Evolutionary conservation across 1,284 basidiomycete genomes (phyloP).

Genomic region (Pseudozyma hubeiensis): DNA sequence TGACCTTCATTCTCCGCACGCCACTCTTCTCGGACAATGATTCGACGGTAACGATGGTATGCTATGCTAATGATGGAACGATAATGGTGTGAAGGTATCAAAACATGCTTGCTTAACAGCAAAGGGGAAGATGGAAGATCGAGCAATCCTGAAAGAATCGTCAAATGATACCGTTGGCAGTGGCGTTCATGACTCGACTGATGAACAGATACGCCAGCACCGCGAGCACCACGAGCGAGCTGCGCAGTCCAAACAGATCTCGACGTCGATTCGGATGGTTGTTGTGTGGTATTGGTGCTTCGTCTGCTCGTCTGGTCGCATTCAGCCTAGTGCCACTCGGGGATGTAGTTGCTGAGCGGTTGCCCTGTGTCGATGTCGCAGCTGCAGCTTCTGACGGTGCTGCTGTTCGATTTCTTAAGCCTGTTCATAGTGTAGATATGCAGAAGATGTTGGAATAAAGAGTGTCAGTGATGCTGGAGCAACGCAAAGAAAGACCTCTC

Average conservation of each 20-base stretch:
- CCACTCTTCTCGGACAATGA: too few relatives aligned
- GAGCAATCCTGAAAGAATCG: neutral
- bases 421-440: constrained; percentile 1
- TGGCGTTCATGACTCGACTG: constrained; percentile 49
- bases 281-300: constrained; percentile 9
- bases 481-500: neutral
- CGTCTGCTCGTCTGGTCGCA: constrained; percentile 10
- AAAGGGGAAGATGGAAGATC: neutral
- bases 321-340: neutral
- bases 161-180: constrained; percentile 44
- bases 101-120: neutral
- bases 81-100: constrained; percentile 1
- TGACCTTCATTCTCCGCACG: too few relatives aligned
- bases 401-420: constrained; percentile 20
- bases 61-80: constrained; percentile 2
- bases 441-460: too few relatives aligned
- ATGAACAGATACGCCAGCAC: constrained; percentile 57
- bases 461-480: too few relatives aligned
- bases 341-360: neutral
- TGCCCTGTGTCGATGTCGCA: neutral
- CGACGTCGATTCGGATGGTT: constrained; percentile 22
- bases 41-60: neutral
- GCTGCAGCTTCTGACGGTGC: neutral
- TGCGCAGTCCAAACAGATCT: constrained; percentile 44
- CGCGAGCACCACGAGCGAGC: constrained; percentile 48